These are phyloP conservation scores for Fusarium compactum DNA, from an alignment of 2,329 filamentous ascomycete genomes.

Conservation along the genomic window DNA sequence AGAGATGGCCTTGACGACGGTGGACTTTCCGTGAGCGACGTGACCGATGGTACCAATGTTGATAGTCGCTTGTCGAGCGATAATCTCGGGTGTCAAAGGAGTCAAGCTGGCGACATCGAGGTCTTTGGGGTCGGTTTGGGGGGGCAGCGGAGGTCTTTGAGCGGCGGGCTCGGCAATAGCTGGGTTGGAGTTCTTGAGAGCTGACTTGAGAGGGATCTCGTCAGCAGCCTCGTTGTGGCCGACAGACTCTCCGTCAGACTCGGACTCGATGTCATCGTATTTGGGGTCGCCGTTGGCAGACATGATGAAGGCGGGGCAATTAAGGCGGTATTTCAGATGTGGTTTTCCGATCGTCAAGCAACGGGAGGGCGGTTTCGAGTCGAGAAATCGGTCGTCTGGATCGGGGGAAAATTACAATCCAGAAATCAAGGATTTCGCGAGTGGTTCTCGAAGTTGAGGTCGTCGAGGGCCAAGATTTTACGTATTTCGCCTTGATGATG, in stretches of 20 bases:
- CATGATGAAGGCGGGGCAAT: conserved; percentile 59
- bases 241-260: conserved; percentile 75
- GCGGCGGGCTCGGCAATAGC: conserved; percentile 69
- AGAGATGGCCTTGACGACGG: conserved; percentile 98
- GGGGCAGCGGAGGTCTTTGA: conserved; percentile 70
- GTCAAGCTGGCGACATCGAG: conserved; percentile 84
- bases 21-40: conserved; percentile 98
- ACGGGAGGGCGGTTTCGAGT: conserved; percentile 23
- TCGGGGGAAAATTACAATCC: conserved; percentile 41
- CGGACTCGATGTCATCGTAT: conserved; percentile 80
- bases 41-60: conserved; percentile 99
- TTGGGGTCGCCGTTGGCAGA: conserved; percentile 70
- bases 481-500: conserved; percentile 53
- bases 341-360: conserved; percentile 39
- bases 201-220: conserved; percentile 82
- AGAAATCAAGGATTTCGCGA: conserved; percentile 26
- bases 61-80: conserved; percentile 96
- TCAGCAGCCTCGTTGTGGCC: conserved; percentile 70
- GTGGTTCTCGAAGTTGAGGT: conserved; percentile 37
- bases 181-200: conserved; percentile 79
- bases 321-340: conserved; percentile 37
- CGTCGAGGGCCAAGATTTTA: conserved; percentile 40
- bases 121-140: conserved; percentile 92
- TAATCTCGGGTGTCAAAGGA: conserved; percentile 95
- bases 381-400: conserved; percentile 23